A percentile compares a stretch with the other conserved stretches of the same genome.
Conservation (phyloP, 108 stramenopile genomes). For the Seminavis robusta region DNA sequence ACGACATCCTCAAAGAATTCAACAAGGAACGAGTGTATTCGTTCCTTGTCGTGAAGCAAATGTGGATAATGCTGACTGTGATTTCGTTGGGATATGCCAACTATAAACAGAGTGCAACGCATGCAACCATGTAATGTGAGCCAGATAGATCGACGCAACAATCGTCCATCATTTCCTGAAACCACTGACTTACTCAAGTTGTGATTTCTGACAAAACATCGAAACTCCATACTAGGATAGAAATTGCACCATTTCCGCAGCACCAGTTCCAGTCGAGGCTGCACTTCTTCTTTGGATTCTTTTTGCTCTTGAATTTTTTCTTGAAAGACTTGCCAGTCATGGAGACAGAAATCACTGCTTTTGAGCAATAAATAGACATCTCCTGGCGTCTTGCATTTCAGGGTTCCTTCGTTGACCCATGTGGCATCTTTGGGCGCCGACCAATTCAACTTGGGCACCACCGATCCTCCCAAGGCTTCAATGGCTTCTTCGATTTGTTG, state of each 20-base stretch:
- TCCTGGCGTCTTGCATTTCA: slow-evolving; percentile 80
- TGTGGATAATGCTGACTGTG: slow-evolving; percentile 72
- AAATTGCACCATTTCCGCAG: slow-evolving; percentile 94
- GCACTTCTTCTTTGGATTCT: not conserved
- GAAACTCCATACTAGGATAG: slow-evolving; percentile 92
- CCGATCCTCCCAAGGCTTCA: slow-evolving; percentile 39
- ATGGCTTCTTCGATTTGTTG: slow-evolving; percentile 39
- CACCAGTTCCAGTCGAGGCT: slow-evolving; percentile 44
- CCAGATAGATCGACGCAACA: not conserved
- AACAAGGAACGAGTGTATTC: slow-evolving; percentile 17
- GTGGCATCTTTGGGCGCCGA: slow-evolving; percentile 86
- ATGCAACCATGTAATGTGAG: not conserved
- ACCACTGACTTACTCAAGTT: too few species aligned
- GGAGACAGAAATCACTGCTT: slow-evolving; percentile 85
- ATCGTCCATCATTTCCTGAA: not conserved
- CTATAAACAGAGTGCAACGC: too few species aligned
- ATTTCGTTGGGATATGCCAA: slow-evolving; percentile 73
- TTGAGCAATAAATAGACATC: slow-evolving; percentile 94
- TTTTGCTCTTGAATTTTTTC: slow-evolving; percentile 11
- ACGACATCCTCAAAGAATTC: slow-evolving; percentile 62
- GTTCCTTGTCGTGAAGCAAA: slow-evolving; percentile 25
- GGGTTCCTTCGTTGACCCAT: slow-evolving; percentile 91
- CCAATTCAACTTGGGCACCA: slow-evolving; percentile 91
- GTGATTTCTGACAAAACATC: slow-evolving; percentile 82
- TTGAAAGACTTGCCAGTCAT: slow-evolving; percentile 49